Evolutionary conservation across 2,329 filamentous ascomycete species (phyloP).

Genomic region (Colletotrichum magnum): DNA sequence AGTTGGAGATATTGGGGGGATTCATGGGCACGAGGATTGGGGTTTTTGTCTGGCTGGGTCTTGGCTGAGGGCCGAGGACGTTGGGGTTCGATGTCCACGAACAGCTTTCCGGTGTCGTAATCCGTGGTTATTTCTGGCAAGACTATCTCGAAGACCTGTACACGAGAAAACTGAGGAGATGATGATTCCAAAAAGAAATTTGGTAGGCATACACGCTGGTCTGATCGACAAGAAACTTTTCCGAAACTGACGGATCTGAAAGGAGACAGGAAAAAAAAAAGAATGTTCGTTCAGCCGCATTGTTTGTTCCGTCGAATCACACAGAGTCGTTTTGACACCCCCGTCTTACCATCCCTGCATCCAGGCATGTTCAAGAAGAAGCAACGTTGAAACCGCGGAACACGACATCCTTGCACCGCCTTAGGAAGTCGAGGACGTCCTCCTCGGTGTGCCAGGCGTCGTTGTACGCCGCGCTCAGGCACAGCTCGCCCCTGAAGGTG

Average conservation of each 20-base stretch:
- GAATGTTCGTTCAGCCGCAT: neutral
- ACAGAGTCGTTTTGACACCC: neutral
- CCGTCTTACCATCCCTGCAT: too few relatives aligned
- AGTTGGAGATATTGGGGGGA: neutral
- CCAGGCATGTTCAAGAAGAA: neutral
- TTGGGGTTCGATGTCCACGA: too few relatives aligned
- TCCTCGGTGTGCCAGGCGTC: conserved; percentile 55
- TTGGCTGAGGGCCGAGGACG: too few relatives aligned
- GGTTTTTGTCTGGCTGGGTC: neutral
- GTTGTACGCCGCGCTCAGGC: conserved; percentile 58
- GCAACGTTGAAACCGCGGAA: conserved; percentile 12
- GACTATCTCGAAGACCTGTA: too few relatives aligned
- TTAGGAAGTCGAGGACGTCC: conserved; percentile 43
- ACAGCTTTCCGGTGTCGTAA: too few relatives aligned
- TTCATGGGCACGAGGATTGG: neutral
- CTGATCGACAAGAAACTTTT: too few relatives aligned
- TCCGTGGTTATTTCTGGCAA: too few relatives aligned
- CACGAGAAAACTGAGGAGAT: too few relatives aligned
- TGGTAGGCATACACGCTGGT: neutral
- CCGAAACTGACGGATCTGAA: too few relatives aligned
- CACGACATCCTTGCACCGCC: conserved; percentile 38
- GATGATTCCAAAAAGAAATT: neutral
- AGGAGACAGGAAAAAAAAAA: too few relatives aligned
- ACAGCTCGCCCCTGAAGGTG: conserved; percentile 53
- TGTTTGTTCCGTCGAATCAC: neutral